Conservation (phyloP, 2,329 filamentous ascomycete genomes). For the Mycogone perniciosa region DNA sequence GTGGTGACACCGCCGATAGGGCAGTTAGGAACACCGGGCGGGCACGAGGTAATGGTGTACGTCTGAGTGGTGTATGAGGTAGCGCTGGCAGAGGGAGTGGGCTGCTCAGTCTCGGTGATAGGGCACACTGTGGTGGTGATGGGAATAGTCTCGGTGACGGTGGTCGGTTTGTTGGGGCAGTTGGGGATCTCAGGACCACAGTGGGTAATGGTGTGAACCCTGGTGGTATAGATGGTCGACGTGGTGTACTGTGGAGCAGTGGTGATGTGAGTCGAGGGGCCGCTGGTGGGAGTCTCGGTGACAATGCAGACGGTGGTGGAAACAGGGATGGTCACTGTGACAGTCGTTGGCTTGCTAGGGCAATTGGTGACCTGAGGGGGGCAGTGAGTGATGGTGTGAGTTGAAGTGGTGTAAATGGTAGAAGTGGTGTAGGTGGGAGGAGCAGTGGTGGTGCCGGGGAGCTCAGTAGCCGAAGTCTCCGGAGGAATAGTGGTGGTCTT, state of each 20-base stretch:
- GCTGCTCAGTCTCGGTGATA: conserved; percentile 20
- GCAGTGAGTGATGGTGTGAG: conserved; percentile 58
- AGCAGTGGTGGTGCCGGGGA: conserved; percentile 14
- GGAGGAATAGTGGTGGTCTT: background rate
- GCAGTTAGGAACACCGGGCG: conserved; percentile 25
- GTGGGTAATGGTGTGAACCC: conserved; percentile 42
- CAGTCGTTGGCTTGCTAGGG: conserved; percentile 36
- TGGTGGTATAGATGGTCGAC: conserved; percentile 29
- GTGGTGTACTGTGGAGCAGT: conserved; percentile 14
- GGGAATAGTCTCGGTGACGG: conserved; percentile 25
- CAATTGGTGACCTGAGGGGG: conserved; percentile 56
- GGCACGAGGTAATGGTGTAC: conserved; percentile 28
- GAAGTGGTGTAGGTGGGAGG: conserved; percentile 38
- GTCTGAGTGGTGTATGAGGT: conserved; percentile 28
- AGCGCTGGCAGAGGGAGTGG: background rate
- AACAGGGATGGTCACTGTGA: conserved; percentile 33
- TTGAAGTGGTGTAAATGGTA: conserved; percentile 51
- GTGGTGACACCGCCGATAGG: conserved; percentile 26
- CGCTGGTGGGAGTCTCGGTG: conserved; percentile 1
- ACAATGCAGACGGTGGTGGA: conserved; percentile 35
- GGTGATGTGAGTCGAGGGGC: background rate
- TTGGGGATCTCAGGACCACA: conserved; percentile 38
- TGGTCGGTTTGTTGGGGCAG: conserved; percentile 28
- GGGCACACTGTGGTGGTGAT: conserved; percentile 39
- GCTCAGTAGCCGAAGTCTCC: background rate